A percentile compares a stretch with the other conserved stretches of the same genome.
These are phyloP conservation scores for Coemansia sp. DNA, from an alignment of 192 early-diverging fungal genomes.

Conservation along the genomic window DNA sequence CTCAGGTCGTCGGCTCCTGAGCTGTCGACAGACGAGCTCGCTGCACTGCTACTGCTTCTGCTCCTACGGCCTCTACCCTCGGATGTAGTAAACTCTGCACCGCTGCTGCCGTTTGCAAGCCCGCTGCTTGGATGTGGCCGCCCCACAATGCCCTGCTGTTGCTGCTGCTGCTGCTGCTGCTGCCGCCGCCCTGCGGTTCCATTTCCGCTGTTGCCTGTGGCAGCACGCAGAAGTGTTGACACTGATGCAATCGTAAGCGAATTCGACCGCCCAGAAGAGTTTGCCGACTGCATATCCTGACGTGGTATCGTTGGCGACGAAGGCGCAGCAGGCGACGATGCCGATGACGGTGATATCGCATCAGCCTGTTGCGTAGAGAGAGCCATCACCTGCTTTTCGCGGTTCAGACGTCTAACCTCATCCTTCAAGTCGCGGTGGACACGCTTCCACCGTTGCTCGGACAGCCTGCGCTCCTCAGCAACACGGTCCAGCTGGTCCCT, in stretches of 20 bases:
- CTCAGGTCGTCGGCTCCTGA: not conserved
- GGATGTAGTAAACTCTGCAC: not conserved
- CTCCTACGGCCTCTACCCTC: not conserved
- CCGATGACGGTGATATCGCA: not conserved
- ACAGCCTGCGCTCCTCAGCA: constrained; percentile 43
- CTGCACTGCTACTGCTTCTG: constrained; percentile 3
- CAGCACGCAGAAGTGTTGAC: constrained; percentile 8
- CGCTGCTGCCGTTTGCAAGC: not conserved
- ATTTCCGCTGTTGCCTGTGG: not conserved
- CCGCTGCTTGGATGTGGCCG: not conserved
- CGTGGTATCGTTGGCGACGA: not conserved
- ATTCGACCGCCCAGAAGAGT: constrained; percentile 28
- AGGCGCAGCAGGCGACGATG: not conserved
- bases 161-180: not conserved
- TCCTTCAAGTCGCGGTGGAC: constrained; percentile 55
- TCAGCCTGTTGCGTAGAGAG: not conserved
- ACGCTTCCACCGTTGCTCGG: constrained; percentile 53
- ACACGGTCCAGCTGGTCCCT: constrained; percentile 27
- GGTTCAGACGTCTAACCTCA: constrained; percentile 49
- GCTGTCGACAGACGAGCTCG: constrained; percentile 16
- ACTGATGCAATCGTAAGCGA: constrained; percentile 51
- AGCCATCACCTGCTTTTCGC: constrained; percentile 21
- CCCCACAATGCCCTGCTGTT: not conserved
- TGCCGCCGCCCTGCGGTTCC: not conserved
- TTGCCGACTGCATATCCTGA: constrained; percentile 4